phyloP scores from a whole-genome alignment of 1,139 yeast species.

The Yamadazyma triangularis region DNA sequence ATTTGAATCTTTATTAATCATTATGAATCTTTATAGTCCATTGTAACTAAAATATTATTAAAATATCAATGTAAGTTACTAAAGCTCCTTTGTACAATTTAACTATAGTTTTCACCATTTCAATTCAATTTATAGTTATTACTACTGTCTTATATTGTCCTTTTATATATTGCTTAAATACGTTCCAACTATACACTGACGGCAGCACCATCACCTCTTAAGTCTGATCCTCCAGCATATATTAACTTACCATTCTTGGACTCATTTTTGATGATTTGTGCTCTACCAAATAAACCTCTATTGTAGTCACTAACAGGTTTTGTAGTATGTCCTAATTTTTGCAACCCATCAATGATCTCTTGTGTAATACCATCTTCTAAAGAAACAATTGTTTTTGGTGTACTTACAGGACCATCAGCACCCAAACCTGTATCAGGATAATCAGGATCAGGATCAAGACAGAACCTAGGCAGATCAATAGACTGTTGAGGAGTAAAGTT shows the following conservation, averaged over 20 bases:
- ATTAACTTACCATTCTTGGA: constrained; percentile 36
- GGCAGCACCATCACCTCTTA: constrained; percentile 79
- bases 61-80: too few species aligned
- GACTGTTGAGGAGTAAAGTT: constrained; percentile 71
- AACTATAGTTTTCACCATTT: too few species aligned
- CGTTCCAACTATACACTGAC: constrained; percentile 41
- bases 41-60: too few species aligned
- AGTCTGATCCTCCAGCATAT: constrained; percentile 72
- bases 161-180: too few species aligned
- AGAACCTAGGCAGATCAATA: constrained; percentile 71
- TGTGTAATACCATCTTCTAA: constrained; percentile 61
- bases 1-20: too few species aligned
- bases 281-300: constrained; percentile 59
- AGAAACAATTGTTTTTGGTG: constrained; percentile 54
- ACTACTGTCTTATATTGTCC: too few species aligned
- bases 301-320: constrained; percentile 39
- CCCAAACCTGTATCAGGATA: constrained; percentile 50
- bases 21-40: too few species aligned
- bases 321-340: constrained; percentile 56
- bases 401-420: constrained; percentile 63
- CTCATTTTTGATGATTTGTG: constrained; percentile 62
- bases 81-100: too few species aligned
- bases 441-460: constrained; percentile 48
- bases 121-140: too few species aligned
- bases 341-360: constrained; percentile 40